Evolutionary conservation across 129 eudicot genomes (phyloP).

Genomic region (Flaveria sonorensis): DNA sequence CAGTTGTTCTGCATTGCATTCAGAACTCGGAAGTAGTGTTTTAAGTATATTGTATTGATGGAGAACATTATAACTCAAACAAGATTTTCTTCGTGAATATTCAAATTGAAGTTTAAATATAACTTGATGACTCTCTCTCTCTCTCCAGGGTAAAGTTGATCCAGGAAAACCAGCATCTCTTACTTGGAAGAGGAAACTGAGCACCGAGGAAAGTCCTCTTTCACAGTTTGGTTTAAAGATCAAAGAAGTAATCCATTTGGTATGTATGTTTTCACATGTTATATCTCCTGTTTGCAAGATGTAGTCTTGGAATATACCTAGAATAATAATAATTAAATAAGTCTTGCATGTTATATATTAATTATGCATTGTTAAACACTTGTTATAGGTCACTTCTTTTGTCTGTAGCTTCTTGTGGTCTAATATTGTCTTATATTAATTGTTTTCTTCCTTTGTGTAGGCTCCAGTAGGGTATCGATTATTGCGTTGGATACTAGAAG

Average conservation of each 20-base stretch:
- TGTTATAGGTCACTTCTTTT: slow-evolving; percentile 6
- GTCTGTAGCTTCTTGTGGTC: not conserved
- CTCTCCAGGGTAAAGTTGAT: slow-evolving; percentile 55
- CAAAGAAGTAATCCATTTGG: slow-evolving; percentile 62
- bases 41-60: not conserved
- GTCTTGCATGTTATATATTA: slow-evolving; percentile 10
- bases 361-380: slow-evolving; percentile 9
- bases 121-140: slow-evolving; percentile 16
- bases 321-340: slow-evolving; percentile 2
- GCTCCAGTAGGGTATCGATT: slow-evolving; percentile 85
- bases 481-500: slow-evolving; percentile 62
- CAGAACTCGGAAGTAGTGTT: not conserved
- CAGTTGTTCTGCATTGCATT: slow-evolving; percentile 24
- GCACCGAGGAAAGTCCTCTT: slow-evolving; percentile 43
- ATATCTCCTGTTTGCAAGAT: slow-evolving; percentile 16
- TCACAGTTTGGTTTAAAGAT: slow-evolving; percentile 45
- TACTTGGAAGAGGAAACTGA: slow-evolving; percentile 71
- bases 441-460: slow-evolving; percentile 42
- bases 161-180: slow-evolving; percentile 66
- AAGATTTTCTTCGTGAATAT: not conserved
- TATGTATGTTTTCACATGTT: slow-evolving; percentile 45
- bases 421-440: slow-evolving; percentile 7
- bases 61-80: not conserved
- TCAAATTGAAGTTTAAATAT: slow-evolving; percentile 8
- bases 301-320: slow-evolving; percentile 12